phyloP scores from a whole-genome alignment of 768 basidiomycete species.

The Crucibulum laeve region DNA sequence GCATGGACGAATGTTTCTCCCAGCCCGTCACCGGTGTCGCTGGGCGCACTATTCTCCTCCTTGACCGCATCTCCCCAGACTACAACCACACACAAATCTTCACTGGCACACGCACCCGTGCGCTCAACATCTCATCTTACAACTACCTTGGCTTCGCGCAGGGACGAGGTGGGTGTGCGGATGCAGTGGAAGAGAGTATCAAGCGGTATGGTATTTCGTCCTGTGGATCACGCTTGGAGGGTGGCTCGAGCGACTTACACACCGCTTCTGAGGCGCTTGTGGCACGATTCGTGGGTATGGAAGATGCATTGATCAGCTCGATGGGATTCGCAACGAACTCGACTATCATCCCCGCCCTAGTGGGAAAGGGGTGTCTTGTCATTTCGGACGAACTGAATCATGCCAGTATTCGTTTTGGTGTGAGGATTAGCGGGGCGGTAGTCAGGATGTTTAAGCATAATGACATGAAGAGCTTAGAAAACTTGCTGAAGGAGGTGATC shows the following conservation, averaged over 20 bases:
- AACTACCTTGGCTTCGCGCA: conserved; percentile 99
- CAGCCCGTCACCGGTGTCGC: conserved; percentile 93
- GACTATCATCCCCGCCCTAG: conserved; percentile 88
- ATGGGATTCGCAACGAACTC: conserved; percentile 99
- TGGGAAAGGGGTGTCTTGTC: conserved; percentile 86
- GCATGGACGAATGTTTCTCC: conserved; percentile 94
- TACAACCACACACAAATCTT: conserved; percentile 74
- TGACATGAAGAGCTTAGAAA: conserved; percentile 80
- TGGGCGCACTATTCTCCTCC: conserved; percentile 83
- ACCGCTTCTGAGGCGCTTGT: conserved; percentile 78
- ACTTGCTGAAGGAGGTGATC: conserved; percentile 81
- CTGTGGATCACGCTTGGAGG: conserved; percentile 76
- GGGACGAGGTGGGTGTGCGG: conserved; percentile 88
- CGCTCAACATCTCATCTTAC: conserved; percentile 96
- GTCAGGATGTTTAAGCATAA: conserved; percentile 98
- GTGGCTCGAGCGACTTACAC: conserved; percentile 86
- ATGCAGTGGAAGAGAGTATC: conserved; percentile 85
- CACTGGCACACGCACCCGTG: conserved; percentile 79
- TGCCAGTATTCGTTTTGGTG: conserved; percentile 90
- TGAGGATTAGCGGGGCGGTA: conserved; percentile 81
- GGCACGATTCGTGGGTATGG: conserved; percentile 84
- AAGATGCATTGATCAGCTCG: conserved; percentile 85
- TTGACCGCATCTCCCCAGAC: conserved; percentile 82
- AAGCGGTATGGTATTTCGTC: conserved; percentile 76
- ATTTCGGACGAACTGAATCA: conserved; percentile 98